A percentile compares a stretch with the other conserved stretches of the same genome.
Conservation (phyloP, 371 early-diverging fungal species). For the Lichtheimia corymbifera region DNA sequence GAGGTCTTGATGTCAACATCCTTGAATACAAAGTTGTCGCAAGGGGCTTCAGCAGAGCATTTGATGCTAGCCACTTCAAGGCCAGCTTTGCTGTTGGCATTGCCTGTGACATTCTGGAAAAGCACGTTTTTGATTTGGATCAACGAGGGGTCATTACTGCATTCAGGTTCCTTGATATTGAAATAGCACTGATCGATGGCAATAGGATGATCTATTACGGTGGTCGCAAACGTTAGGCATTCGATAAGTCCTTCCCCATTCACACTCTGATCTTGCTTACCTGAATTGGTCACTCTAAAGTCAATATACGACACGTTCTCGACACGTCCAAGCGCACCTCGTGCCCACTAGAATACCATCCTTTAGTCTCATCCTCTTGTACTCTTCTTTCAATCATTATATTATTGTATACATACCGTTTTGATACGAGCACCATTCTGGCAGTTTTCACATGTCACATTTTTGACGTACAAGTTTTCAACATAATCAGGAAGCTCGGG, state of each 20-base stretch:
- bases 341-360: slow-evolving; percentile 10
- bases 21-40: slow-evolving; percentile 11
- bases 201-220: slow-evolving; percentile 16
- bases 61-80: slow-evolving; percentile 12
- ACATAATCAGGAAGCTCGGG: slow-evolving; percentile 17
- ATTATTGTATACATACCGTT: slow-evolving; percentile 10
- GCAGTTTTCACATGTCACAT: slow-evolving; percentile 19
- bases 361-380: background rate
- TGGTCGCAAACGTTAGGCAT: no score
- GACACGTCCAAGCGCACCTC: slow-evolving; percentile 15
- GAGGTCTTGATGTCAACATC: slow-evolving; percentile 6
- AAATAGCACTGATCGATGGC: slow-evolving; percentile 21
- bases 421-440: slow-evolving; percentile 27
- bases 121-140: slow-evolving; percentile 13
- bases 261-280: background rate
- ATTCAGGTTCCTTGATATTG: slow-evolving; percentile 11
- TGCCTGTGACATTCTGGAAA: slow-evolving; percentile 20
- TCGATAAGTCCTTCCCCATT: no score
- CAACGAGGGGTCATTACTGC: slow-evolving; percentile 10
- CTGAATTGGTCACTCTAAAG: slow-evolving; percentile 20
- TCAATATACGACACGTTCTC: slow-evolving; percentile 21
- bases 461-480: slow-evolving; percentile 18
- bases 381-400: background rate
- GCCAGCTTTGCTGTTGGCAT: slow-evolving; percentile 13
- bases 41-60: slow-evolving; percentile 20